Evolutionary conservation across 768 basidiomycete genomes (phyloP), one percentile per base, ranked within the genome.

Genomic region (Tricholoma sp.): DNA sequence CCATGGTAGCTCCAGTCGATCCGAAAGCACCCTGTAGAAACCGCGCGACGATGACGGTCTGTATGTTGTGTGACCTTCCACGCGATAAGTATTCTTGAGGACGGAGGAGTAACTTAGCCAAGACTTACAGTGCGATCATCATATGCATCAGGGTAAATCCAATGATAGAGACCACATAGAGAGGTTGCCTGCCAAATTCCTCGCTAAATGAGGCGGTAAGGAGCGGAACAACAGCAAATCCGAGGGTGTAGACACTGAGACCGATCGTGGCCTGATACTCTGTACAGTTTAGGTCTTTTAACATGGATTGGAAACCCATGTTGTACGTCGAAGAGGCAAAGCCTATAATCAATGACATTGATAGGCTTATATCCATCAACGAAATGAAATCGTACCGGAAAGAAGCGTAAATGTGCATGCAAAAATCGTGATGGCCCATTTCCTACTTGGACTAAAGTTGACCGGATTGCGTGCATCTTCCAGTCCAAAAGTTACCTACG

Each of bases 121-220:
- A 0, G 17, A 63, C 77, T 59, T 61, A 79, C 78, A 76, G 52
- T 29, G 72, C 77, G 28, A 79, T 67, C 65, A 74, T 76, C 57
- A 86, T 57, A 61, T 81, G 84, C 72, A 78, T 80, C 17, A 77
- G 59, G 29, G 76, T 59, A 60, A 85, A 84, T 8, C 80, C 75
- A 28, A 79, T 62, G 10, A 69, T 68, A 2, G 83, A 83, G 31
- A 67, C 72, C n/a, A 84, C 64, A 59, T 86, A 88, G 1, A 89
- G 58, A 0, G 80, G 83, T 52, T 80, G 78, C 34, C 87, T 70
- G 7, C 87, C 88, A 53, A 88, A 83, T 63, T 89, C 88, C 63
- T 89, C 88, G 63, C 85, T 87, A 58, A 88, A 79, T 0, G 86
- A 79, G 15, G 87, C 83, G 0, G 85, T 81, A n/a, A 89, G 68